phyloP scores from a whole-genome alignment of 2,329 filamentous ascomycete genomes.

The Aspergillus sclerotialis region DNA sequence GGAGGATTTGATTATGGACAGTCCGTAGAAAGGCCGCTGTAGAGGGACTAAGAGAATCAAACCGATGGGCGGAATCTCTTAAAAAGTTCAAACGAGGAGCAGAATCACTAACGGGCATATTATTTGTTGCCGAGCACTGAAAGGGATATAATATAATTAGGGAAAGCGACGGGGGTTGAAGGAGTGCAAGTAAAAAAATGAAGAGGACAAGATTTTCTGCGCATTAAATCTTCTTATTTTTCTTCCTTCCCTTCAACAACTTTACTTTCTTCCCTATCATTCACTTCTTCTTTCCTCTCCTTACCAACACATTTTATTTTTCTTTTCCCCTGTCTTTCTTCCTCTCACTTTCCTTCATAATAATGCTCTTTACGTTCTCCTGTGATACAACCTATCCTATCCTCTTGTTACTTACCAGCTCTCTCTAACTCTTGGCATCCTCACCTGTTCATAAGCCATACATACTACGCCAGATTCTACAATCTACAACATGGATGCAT shows the following conservation, averaged over 20 bases:
- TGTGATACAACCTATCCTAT: not conserved
- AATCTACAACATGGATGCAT: conserved; percentile 6
- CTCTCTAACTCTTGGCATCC: conserved; percentile 4
- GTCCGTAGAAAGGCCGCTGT: conserved; percentile 35
- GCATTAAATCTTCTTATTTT: not conserved
- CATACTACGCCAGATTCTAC: not conserved
- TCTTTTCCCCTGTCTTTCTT: not conserved
- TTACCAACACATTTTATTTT: not conserved
- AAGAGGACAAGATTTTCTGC: not conserved
- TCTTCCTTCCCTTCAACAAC: not conserved
- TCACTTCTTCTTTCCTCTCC: not conserved
- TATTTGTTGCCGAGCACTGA: not conserved
- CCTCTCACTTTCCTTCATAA: not conserved
- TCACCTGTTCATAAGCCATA: conserved; percentile 1
- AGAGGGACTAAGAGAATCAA: conserved; percentile 27
- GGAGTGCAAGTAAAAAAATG: not conserved
- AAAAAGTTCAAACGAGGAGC: conserved; percentile 28
- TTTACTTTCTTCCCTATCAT: not conserved
- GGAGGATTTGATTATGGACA: conserved; percentile 30
- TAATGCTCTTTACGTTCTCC: not conserved
- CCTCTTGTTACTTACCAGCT: not conserved
- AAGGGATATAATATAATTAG: not conserved
- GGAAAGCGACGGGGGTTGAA: not conserved
- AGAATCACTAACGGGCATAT: conserved; percentile 17
- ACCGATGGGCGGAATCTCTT: conserved; percentile 26